These are phyloP conservation scores for Dujonia santamariae DNA, from an alignment of 1,139 yeast species.

Conservation along the genomic window DNA sequence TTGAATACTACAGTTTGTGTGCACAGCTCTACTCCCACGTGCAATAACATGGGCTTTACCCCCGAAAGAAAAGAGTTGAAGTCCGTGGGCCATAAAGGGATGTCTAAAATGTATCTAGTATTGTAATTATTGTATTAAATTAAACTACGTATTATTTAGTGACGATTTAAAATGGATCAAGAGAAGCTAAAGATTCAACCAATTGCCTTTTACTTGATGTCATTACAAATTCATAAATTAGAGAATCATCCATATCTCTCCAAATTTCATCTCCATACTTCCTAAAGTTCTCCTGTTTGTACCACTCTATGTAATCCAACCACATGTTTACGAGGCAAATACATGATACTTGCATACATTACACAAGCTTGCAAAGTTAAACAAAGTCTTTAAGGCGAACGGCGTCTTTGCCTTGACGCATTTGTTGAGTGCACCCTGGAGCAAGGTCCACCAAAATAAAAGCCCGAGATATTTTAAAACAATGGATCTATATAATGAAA, in stretches of 20 bases:
- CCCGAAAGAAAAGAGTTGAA: too few relatives aligned
- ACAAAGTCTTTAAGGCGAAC: constrained; percentile 25
- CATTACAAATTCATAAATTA: constrained; percentile 12
- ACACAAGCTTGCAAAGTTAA: constrained; percentile 19
- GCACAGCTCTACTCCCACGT: too few relatives aligned
- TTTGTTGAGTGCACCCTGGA: constrained; percentile 16
- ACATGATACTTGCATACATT: constrained; percentile 20
- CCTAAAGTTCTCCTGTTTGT: constrained; percentile 12
- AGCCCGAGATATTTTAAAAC: constrained; percentile 23
- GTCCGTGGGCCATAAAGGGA: too few relatives aligned
- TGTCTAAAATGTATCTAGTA: too few relatives aligned
- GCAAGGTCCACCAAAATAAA: constrained; percentile 24
- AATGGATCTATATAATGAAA: constrained; percentile 14
- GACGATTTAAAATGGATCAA: too few relatives aligned
- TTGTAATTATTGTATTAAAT: too few relatives aligned
- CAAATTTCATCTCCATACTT: constrained; percentile 13
- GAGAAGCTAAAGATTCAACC: too few relatives aligned
- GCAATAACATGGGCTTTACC: too few relatives aligned
- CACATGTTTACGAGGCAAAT: constrained; percentile 21
- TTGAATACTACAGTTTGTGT: too few relatives aligned
- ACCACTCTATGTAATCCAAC: constrained; percentile 27
- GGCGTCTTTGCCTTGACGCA: constrained; percentile 18
- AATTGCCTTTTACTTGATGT: too few relatives aligned
- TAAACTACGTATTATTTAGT: too few relatives aligned
- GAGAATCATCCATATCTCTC: constrained; percentile 15